These are phyloP conservation scores for Suillus decipiens DNA, from an alignment of 768 basidiomycete species.

Conservation along the genomic window DNA sequence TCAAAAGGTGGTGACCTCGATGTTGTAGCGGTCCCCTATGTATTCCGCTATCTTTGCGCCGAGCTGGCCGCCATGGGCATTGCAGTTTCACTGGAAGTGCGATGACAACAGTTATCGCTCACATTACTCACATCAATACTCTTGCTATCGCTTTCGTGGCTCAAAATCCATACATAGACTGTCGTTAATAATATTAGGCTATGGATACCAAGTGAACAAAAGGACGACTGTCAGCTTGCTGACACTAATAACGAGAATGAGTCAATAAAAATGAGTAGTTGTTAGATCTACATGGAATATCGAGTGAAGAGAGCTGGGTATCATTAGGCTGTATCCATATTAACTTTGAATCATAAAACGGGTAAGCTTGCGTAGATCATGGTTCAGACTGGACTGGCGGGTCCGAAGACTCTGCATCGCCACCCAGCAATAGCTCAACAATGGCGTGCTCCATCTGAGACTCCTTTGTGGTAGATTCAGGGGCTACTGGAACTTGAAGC, in stretches of 20 bases:
- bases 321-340: conserved; percentile 11
- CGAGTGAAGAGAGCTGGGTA: conserved; percentile 8
- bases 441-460: conserved; percentile 47
- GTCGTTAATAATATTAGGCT: conserved; percentile 17
- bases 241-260: conserved; percentile 4
- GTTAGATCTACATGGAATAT: conserved; percentile 5
- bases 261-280: conserved; percentile 9
- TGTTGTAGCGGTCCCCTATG: conserved; percentile 93
- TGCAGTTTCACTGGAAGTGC: conserved; percentile 80
- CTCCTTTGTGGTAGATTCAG: conserved; percentile 24
- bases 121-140: neutral
- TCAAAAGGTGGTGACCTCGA: conserved; percentile 83
- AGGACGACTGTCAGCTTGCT: neutral
- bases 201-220: conserved; percentile 13
- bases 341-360: neutral
- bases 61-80: conserved; percentile 99
- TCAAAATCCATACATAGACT: conserved; percentile 19
- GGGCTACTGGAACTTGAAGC: conserved; percentile 33
- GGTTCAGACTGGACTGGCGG: neutral
- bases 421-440: conserved; percentile 48
- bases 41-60: conserved; percentile 91
- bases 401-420: conserved; percentile 3
- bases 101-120: conserved; percentile 29
- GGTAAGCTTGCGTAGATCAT: conserved; percentile 2
- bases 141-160: conserved; percentile 4